These are phyloP conservation scores for Cenchrus americanus DNA, from an alignment of 176 grass and related monocot genomes.

Conservation along the genomic window DNA sequence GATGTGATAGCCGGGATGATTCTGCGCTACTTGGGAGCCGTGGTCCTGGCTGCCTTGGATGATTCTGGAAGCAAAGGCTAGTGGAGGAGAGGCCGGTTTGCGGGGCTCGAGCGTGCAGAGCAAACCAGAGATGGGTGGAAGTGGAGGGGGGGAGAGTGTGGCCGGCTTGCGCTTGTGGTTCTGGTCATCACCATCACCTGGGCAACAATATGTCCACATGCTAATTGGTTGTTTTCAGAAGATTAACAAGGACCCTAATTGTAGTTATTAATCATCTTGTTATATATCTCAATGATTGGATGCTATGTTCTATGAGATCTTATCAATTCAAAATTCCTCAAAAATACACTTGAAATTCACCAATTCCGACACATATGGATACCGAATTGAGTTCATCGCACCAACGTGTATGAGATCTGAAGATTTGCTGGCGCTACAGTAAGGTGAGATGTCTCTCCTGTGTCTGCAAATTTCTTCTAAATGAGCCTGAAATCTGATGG, in stretches of 20 bases:
- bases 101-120: constrained; percentile 1
- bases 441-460: constrained; percentile 9
- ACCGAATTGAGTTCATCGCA: neutral
- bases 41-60: constrained; percentile 32
- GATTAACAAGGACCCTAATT: neutral
- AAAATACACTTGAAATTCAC: too few relatives aligned
- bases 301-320: neutral
- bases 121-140: neutral
- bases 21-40: neutral
- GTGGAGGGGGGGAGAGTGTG: constrained; percentile 31
- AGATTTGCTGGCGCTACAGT: neutral
- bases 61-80: constrained; percentile 15
- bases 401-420: neutral
- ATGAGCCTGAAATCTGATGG: constrained; percentile 29
- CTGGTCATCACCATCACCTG: constrained; percentile 10
- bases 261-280: neutral
- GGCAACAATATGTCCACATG: neutral
- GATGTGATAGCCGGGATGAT: neutral
- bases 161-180: constrained; percentile 35
- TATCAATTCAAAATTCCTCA: neutral
- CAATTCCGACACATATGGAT: neutral
- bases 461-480: neutral
- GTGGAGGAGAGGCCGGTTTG: constrained; percentile 16
- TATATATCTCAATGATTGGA: neutral
- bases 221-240: neutral